Evolutionary conservation across 768 basidiomycete species (phyloP).

Genomic region (Xerocomus potaroensis): DNA sequence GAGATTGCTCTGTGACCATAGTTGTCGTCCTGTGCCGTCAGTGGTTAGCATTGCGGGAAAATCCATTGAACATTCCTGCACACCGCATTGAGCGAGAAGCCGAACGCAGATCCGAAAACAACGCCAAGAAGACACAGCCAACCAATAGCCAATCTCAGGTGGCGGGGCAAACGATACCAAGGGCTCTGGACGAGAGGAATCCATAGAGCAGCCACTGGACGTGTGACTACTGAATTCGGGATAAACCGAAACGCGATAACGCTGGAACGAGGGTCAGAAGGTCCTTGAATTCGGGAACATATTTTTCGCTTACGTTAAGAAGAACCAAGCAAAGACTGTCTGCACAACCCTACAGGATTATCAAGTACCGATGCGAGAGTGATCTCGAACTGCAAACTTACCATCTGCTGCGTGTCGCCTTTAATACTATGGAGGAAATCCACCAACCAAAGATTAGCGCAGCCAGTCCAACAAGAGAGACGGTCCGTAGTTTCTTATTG

Average conservation of each 20-base stretch:
- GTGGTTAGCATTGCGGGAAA: constrained; percentile 14
- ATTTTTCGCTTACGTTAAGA: constrained; percentile 53
- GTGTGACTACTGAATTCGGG: constrained; percentile 63
- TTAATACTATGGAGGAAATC: constrained; percentile 69
- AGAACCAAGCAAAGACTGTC: constrained; percentile 79
- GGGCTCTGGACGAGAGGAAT: constrained; percentile 58
- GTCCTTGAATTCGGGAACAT: not conserved
- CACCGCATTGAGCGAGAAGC: constrained; percentile 60
- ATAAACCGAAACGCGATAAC: constrained; percentile 85
- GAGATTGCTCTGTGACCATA: constrained; percentile 81
- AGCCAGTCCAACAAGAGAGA: constrained; percentile 49
- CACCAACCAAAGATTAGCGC: constrained; percentile 78
- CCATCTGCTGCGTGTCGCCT: constrained; percentile 75
- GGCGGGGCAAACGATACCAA: constrained; percentile 57
- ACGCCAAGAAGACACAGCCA: constrained; percentile 75
- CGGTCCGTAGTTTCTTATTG: constrained; percentile 34
- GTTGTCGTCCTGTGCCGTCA: constrained; percentile 44
- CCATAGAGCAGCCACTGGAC: constrained; percentile 74
- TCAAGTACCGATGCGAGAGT: constrained; percentile 1
- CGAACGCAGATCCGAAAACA: constrained; percentile 84
- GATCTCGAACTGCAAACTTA: constrained; percentile 24
- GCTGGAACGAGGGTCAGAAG: constrained; percentile 29
- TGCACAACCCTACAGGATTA: constrained; percentile 60
- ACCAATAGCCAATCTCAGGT: constrained; percentile 58
- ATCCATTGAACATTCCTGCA: constrained; percentile 14